Evolutionary conservation across 441 rosid species (phyloP).

Genomic region (Macaranga tanarius): DNA sequence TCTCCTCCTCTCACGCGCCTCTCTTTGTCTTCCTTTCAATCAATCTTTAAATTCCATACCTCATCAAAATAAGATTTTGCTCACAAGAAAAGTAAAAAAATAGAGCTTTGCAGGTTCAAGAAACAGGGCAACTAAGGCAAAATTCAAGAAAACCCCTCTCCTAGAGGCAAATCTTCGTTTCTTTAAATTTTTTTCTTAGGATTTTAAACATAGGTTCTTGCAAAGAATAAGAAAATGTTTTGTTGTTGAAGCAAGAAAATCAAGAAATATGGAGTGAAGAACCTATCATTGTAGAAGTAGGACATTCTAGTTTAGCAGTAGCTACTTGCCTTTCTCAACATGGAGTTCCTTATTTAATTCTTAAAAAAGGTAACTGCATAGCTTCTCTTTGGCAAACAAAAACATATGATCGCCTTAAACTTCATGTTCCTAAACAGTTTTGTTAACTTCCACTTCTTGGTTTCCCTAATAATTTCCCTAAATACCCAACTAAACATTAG

Average conservation of each 20-base stretch:
- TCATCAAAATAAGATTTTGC: no score
- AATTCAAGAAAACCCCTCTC: not conserved
- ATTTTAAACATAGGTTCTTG: slow-evolving; percentile 40
- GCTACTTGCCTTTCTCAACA: slow-evolving; percentile 64
- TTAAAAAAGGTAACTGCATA: slow-evolving; percentile 68
- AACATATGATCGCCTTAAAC: slow-evolving; percentile 86
- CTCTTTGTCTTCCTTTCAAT: slow-evolving; percentile 2
- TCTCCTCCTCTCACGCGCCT: not conserved
- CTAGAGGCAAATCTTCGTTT: not conserved
- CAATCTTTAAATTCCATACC: not conserved
- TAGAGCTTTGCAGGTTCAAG: slow-evolving; percentile 7
- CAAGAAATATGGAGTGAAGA: slow-evolving; percentile 35
- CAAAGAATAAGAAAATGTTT: slow-evolving; percentile 23
- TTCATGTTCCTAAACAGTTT: slow-evolving; percentile 84
- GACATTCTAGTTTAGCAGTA: slow-evolving; percentile 87
- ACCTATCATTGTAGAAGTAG: slow-evolving; percentile 86
- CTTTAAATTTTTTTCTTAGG: slow-evolving; percentile 19
- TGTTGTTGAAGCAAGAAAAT: not conserved
- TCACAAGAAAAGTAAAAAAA: slow-evolving; percentile 1
- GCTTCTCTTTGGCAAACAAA: slow-evolving; percentile 83
- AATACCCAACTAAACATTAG: slow-evolving; percentile 68
- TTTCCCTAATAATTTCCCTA: slow-evolving; percentile 70
- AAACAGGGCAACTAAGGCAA: slow-evolving; percentile 28
- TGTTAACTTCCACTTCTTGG: slow-evolving; percentile 69
- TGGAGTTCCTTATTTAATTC: slow-evolving; percentile 65